A percentile compares a stretch with the other conserved stretches of the same genome.
phyloP scores from a whole-genome alignment of 345 rosid species.

The Hibiscus tridactylites region DNA sequence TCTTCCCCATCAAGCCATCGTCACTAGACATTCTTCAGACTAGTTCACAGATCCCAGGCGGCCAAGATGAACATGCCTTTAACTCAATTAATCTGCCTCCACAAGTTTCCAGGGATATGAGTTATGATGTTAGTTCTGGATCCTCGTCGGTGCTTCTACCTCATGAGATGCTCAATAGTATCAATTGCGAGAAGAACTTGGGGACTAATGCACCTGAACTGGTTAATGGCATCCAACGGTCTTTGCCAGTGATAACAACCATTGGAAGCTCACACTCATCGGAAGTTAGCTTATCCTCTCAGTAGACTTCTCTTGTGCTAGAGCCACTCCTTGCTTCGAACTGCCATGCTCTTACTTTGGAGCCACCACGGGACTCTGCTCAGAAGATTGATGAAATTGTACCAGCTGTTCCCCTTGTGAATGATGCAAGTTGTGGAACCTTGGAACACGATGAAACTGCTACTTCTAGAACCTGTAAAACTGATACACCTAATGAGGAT shows the following conservation, averaged over 20 bases:
- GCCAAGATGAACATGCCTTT: slow-evolving; percentile 32
- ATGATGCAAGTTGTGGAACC: slow-evolving; percentile 13
- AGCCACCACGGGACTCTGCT: slow-evolving; percentile 21
- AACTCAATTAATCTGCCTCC: slow-evolving; percentile 36
- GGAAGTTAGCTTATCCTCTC: slow-evolving; percentile 26
- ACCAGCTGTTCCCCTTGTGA: slow-evolving; percentile 8
- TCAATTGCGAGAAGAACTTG: slow-evolving; percentile 28
- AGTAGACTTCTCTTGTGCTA: slow-evolving; percentile 20
- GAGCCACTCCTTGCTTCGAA: slow-evolving; percentile 27
- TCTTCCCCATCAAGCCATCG: too few species aligned
- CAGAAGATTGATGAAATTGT: slow-evolving; percentile 24
- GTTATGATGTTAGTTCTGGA: slow-evolving; percentile 33
- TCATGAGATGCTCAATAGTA: slow-evolving; percentile 41
- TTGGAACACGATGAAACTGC: slow-evolving; percentile 15
- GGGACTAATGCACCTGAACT: slow-evolving; percentile 29
- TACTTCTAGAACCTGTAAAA: slow-evolving; percentile 25
- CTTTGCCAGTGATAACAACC: slow-evolving; percentile 20
- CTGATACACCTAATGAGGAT: slow-evolving; percentile 20
- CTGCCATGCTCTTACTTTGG: slow-evolving; percentile 18
- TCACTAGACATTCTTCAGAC: slow-evolving; percentile 45
- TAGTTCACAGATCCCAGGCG: slow-evolving; percentile 41
- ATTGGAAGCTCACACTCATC: slow-evolving; percentile 27
- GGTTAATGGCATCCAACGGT: slow-evolving; percentile 24
- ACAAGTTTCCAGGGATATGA: slow-evolving; percentile 29
- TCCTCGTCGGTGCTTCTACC: slow-evolving; percentile 33